phyloP scores from a whole-genome alignment of 1,284 basidiomycete genomes.

The Moniliophthora roreri region DNA sequence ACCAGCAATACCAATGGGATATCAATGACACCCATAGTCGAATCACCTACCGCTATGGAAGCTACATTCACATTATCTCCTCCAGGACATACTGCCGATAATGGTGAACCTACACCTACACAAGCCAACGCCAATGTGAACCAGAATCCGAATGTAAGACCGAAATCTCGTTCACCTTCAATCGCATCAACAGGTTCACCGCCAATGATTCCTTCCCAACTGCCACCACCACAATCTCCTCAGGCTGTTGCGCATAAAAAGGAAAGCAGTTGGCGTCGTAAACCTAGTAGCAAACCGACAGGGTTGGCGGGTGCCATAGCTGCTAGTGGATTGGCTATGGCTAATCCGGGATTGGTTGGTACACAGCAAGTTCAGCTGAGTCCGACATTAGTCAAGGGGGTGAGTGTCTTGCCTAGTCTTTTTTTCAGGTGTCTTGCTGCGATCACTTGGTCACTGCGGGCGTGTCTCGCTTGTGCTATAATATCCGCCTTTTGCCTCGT shows the following conservation, averaged over 20 bases:
- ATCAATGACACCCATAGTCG: conserved; percentile 38
- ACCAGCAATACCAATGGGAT: no score
- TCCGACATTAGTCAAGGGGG: conserved; percentile 24
- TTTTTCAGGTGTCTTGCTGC: not conserved
- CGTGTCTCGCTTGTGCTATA: not conserved
- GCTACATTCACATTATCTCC: conserved; percentile 21
- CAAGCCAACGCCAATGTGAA: no score
- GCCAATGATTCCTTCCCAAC: conserved; percentile 5
- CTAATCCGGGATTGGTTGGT: conserved; percentile 50
- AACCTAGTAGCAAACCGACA: conserved; percentile 44
- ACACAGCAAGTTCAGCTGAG: conserved; percentile 41
- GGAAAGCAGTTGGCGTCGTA: conserved; percentile 34
- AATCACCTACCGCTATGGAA: conserved; percentile 47
- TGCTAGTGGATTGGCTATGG: conserved; percentile 65
- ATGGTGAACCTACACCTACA: conserved; percentile 19
- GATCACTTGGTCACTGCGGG: not conserved
- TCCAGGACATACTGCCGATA: not conserved
- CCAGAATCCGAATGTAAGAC: no score
- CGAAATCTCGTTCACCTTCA: conserved; percentile 6
- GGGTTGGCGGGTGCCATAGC: conserved; percentile 67
- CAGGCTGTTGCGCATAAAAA: conserved; percentile 28
- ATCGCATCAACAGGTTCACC: conserved; percentile 4
- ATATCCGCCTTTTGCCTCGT: not conserved
- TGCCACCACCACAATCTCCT: conserved; percentile 24
- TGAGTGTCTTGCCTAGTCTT: not conserved